phyloP scores from a whole-genome alignment of 192 early-diverging fungal genomes.

The Linnemannia zychae region DNA sequence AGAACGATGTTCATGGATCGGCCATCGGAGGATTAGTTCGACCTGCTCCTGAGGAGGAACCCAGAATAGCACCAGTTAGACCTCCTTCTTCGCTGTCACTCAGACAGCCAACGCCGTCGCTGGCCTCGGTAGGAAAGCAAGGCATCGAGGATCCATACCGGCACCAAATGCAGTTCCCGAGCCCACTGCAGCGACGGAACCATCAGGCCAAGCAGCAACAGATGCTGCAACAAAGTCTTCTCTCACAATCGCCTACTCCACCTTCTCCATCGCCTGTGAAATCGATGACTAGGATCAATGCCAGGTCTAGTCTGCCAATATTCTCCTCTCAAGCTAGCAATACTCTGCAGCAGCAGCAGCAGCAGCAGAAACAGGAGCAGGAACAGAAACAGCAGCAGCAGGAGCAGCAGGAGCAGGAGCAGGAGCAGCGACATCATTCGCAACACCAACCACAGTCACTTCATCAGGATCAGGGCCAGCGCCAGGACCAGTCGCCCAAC shows the following conservation, averaged over 20 bases:
- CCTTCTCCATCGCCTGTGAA: neutral
- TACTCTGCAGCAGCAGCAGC: neutral
- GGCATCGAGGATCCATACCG: slow-evolving; percentile 24
- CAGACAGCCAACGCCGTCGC: neutral
- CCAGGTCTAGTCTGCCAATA: neutral
- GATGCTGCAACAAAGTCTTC: slow-evolving; percentile 7
- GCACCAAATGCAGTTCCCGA: slow-evolving; percentile 9
- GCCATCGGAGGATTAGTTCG: slow-evolving; percentile 7
- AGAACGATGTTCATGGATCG: neutral
- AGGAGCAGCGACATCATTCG: neutral
- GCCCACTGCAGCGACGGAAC: slow-evolving; percentile 25
- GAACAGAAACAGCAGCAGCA: no score
- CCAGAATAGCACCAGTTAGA: neutral
- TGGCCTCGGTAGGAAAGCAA: no score
- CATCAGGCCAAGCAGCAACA: slow-evolving; percentile 32
- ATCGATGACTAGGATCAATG: neutral
- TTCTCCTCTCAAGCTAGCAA: neutral
- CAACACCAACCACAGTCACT: neutral
- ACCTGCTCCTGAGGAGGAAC: neutral
- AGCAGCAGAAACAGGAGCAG: no score
- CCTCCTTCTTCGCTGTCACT: neutral
- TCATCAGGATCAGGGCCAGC: neutral
- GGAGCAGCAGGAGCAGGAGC: neutral
- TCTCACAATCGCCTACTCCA: neutral
- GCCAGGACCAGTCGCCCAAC: neutral